These are phyloP conservation scores for Plantago major DNA, from an alignment of 257 asterid species.

Conservation along the genomic window DNA sequence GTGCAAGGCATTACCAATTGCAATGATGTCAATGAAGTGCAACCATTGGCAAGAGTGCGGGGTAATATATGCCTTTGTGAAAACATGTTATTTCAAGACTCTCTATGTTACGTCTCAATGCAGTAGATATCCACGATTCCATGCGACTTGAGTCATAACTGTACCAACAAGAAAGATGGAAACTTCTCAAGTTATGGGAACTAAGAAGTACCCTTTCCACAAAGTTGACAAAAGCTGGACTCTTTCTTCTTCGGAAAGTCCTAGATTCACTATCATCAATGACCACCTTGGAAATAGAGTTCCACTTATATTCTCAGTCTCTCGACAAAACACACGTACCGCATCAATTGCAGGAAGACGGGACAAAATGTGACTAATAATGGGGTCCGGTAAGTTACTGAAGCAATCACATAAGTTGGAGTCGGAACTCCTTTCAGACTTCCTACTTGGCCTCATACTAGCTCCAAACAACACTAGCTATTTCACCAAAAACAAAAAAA, in stretches of 20 bases:
- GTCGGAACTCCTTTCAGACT: not conserved
- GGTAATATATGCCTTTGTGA: not conserved
- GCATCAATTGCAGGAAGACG: not conserved
- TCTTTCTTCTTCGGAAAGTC: not conserved
- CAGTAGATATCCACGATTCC: not conserved
- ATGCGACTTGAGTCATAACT: not conserved
- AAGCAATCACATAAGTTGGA: not conserved
- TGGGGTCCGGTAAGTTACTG: not conserved
- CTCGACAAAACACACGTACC: not conserved
- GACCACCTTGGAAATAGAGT: not conserved
- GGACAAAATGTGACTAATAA: conserved; percentile 1
- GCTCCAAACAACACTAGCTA: not conserved
- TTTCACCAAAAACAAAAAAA: not conserved
- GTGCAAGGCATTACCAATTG: not conserved
- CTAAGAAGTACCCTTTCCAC: not conserved
- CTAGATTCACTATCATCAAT: not conserved
- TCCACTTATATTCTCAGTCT: not conserved
- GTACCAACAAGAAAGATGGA: not conserved
- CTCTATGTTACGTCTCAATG: conserved; percentile 1
- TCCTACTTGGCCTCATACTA: not conserved
- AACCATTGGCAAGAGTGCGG: not conserved
- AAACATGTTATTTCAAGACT: not conserved
- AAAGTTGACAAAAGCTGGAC: not conserved
- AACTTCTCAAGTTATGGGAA: not conserved
- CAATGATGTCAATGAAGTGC: not conserved